Evolutionary conservation across 306 rosid genomes (phyloP).

Genomic region (Medicago lupulina): DNA sequence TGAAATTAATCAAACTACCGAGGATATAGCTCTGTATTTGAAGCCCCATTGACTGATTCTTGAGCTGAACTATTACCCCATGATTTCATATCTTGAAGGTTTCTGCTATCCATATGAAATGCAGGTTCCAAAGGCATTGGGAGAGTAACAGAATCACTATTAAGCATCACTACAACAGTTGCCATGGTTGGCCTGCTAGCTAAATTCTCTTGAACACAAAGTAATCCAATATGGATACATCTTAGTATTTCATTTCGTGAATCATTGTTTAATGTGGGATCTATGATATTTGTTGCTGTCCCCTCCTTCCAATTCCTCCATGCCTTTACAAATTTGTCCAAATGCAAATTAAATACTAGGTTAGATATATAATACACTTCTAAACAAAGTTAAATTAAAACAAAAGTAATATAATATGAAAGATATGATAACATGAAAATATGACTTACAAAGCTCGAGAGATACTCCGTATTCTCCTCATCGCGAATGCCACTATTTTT

Average conservation of each 20-base stretch:
- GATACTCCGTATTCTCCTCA: constrained; percentile 7
- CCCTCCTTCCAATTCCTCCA: constrained; percentile 31
- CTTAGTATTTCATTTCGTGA: constrained; percentile 18
- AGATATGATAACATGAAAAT: not conserved
- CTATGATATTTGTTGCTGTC: not conserved
- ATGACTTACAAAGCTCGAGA: constrained; percentile 51
- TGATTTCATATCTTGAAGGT: not conserved
- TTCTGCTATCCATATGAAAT: not conserved
- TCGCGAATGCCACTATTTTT: constrained; percentile 23
- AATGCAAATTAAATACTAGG: not conserved
- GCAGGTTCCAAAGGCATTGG: constrained; percentile 10
- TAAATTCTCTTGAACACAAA: constrained; percentile 32
- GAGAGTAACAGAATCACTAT: not conserved
- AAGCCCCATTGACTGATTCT: constrained; percentile 2
- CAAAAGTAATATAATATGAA: not conserved
- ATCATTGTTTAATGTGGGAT: not conserved
- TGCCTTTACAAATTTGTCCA: not conserved
- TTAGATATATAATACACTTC: not conserved
- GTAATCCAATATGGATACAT: constrained; percentile 32
- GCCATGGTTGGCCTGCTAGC: constrained; percentile 25
- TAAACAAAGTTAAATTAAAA: not conserved
- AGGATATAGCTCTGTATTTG: constrained; percentile 16
- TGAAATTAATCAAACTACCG: not conserved
- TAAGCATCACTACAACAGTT: constrained; percentile 30
- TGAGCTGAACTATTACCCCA: constrained; percentile 6